Evolutionary conservation across 108 stramenopile species (phyloP).

Genomic region (Cylindrotheca fusiformis): DNA sequence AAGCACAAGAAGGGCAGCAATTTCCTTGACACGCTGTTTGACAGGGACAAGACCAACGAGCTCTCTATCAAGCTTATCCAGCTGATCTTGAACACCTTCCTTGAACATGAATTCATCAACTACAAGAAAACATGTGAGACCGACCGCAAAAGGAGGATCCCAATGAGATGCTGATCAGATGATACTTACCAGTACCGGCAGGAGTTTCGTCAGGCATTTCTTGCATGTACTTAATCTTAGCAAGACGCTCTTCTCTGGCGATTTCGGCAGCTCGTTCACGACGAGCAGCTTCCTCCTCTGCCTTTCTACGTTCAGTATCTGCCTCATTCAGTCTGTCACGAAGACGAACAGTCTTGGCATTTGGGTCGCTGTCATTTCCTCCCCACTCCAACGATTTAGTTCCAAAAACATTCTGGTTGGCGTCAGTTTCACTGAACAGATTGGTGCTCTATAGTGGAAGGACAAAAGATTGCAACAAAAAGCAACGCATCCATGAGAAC

Average conservation of each 20-base stretch:
- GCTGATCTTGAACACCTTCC: constrained; percentile 95
- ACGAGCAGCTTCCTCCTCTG: constrained; percentile 64
- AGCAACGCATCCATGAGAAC: background rate
- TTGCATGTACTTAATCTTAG: constrained; percentile 91
- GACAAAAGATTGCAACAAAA: background rate
- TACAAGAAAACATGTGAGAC: constrained; percentile 14
- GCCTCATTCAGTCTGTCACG: constrained; percentile 82
- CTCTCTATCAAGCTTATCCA: constrained; percentile 92
- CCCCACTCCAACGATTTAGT: constrained; percentile 68
- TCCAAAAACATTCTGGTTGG: constrained; percentile 64
- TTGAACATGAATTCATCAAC: constrained; percentile 98
- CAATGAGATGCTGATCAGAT: background rate
- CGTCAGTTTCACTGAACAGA: constrained; percentile 24
- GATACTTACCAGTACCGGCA: constrained; percentile 84
- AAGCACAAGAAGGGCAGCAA: constrained; percentile 94
- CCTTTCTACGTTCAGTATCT: constrained; percentile 89
- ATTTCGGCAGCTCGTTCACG: constrained; percentile 93
- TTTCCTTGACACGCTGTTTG: constrained; percentile 95
- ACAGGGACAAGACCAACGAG: constrained; percentile 93
- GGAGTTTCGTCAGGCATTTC: constrained; percentile 89
- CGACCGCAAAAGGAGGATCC: background rate
- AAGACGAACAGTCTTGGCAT: constrained; percentile 71
- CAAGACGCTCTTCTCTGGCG: constrained; percentile 80
- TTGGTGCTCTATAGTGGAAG: constrained; percentile 11
- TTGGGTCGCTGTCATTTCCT: constrained; percentile 65